Base-by-base conservation (phyloP, 768 basidiomycete species). In the Leccinellum rugosiceps region DNA sequence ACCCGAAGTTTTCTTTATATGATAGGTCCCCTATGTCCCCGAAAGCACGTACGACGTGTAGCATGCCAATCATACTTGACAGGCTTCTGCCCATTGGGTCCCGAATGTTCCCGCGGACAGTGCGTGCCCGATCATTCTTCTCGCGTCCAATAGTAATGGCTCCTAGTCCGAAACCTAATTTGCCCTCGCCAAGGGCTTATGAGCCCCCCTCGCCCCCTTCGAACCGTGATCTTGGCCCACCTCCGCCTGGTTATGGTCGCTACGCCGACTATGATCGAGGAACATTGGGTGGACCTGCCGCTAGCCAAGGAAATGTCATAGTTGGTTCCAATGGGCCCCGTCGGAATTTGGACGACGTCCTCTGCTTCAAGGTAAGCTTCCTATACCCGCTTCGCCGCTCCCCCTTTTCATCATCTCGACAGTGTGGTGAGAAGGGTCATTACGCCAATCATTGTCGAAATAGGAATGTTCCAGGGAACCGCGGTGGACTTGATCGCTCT, bases 391-490 rank as follows among this genome's bases (percentile, higher is more conserved):
- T 53, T 52, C 6, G 9, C 47, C 54, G 38, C 25, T 32, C 45
- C 41, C n/a, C 19, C 41, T 62, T 26, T 50, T 58, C 32, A 52
- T 47, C 45, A 52, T 50, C 56, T 63, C 56, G 53, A 8, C 60
- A 93, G 87, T 97, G 94, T 66, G 92, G 92, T 35, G 87, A 92
- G 71, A 88, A 89, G 63, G 96, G 96, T 1, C 96, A 98, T 69
- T 96, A 96, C 68, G 95, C 95, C 19, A 96, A 97, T 69, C 86
- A 91, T 65, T 97, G 95, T 73, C 83, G 88, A 43, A 94, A 94
- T 71, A 78, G 90, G 55, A 94, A 94, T 69, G 88, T 93, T 23
- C 94, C 94, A 26, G 94, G 94, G 13, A 93, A 92, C 69, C 81
- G 94, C 50, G 94, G 94, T 55, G 94, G 94, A 8, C 74, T 85